Evolutionary conservation across 371 early-diverging fungal species (phyloP).

Genomic region (Zancudomyces culisetae): DNA sequence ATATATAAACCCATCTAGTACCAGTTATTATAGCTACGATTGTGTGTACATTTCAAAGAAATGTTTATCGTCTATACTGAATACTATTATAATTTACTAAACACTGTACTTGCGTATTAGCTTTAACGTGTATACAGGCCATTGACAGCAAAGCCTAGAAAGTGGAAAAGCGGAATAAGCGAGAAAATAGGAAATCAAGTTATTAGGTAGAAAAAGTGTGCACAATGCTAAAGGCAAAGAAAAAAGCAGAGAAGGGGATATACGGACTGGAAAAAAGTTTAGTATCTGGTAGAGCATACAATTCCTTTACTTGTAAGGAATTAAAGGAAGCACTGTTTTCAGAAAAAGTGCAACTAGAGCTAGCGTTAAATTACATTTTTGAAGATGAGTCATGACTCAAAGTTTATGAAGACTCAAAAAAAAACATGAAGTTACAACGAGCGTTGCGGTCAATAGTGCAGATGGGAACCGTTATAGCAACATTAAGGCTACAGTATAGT

Average conservation of each 20-base stretch:
- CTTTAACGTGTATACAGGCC: too few species aligned
- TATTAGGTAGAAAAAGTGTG: not conserved
- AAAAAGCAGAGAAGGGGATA: slow-evolving; percentile 15
- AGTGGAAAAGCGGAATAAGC: not conserved
- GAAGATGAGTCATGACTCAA: slow-evolving; percentile 16
- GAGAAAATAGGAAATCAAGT: too few species aligned
- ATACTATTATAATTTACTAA: too few species aligned
- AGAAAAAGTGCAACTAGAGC: slow-evolving; percentile 17
- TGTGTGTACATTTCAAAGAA: too few species aligned
- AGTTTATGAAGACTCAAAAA: slow-evolving; percentile 13
- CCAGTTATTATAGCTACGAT: too few species aligned
- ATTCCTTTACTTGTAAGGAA: slow-evolving; percentile 14
- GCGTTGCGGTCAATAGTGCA: slow-evolving; percentile 21
- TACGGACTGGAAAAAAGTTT: slow-evolving; percentile 18
- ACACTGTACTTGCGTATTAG: too few species aligned
- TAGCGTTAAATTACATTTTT: slow-evolving; percentile 14
- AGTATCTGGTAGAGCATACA: slow-evolving; percentile 18
- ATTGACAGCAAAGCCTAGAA: too few species aligned
- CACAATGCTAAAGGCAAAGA: slow-evolving; percentile 18
- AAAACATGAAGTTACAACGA: slow-evolving; percentile 19
- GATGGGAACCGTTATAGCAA: slow-evolving; percentile 20
- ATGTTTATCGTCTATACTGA: too few species aligned
- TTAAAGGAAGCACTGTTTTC: slow-evolving; percentile 14
- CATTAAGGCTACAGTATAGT: slow-evolving; percentile 20
- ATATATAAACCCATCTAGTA: too few species aligned